Evolutionary conservation across 257 asterid species (phyloP).

Genomic region (Paraleonurus japonicus): DNA sequence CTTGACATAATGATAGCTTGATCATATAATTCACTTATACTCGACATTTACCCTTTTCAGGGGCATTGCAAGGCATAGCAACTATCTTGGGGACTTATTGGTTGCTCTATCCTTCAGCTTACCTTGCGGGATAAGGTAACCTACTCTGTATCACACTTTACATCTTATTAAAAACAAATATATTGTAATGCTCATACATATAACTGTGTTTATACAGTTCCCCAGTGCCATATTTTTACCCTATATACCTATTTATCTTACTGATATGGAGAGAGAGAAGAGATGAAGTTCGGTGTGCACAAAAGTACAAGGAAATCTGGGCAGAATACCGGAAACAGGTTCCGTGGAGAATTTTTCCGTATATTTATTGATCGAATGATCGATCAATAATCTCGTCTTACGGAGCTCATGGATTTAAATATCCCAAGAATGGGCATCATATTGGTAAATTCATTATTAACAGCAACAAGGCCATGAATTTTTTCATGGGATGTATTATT

Average conservation of each 20-base stretch:
- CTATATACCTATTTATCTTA: constrained; percentile 79
- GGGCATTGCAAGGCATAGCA: constrained; percentile 97
- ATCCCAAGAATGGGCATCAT: background rate
- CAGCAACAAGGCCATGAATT: background rate
- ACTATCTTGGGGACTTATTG: constrained; percentile 93
- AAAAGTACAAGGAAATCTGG: constrained; percentile 93
- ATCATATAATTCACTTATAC: background rate
- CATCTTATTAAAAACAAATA: background rate
- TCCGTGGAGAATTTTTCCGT: constrained; percentile 92
- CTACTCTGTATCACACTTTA: background rate
- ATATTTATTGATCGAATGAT: constrained; percentile 50
- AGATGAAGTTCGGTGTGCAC: constrained; percentile 92
- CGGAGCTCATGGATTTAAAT: background rate
- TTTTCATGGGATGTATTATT: too few relatives aligned
- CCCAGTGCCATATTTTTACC: constrained; percentile 86
- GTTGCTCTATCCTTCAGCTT: constrained; percentile 88
- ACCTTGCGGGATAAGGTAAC: constrained; percentile 94
- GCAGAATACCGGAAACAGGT: constrained; percentile 73
- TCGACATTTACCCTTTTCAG: constrained; percentile 35
- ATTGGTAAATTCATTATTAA: background rate
- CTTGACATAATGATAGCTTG: background rate
- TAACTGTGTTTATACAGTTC: constrained; percentile 57
- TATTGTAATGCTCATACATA: constrained; percentile 1
- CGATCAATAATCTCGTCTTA: background rate
- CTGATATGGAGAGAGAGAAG: constrained; percentile 97